phyloP scores from a whole-genome alignment of 805 yeast species.

The Saturnispora ahearnii region DNA sequence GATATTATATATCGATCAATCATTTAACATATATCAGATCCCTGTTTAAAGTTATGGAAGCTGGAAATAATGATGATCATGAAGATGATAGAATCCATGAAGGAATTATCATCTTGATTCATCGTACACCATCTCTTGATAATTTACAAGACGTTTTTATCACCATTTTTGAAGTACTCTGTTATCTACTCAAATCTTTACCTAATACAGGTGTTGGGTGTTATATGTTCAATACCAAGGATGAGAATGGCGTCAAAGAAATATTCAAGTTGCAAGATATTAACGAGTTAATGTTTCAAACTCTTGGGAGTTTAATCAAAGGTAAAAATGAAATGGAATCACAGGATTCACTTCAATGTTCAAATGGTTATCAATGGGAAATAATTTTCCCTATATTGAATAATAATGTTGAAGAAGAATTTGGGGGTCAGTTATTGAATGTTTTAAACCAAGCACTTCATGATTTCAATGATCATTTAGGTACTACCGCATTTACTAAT shows the following conservation, averaged over 20 bases:
- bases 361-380: conserved; percentile 9
- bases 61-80: not conserved
- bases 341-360: conserved; percentile 4
- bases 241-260: conserved; percentile 35
- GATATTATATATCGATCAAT: not conserved
- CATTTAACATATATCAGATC: not conserved
- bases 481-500: conserved; percentile 39
- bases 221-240: conserved; percentile 44
- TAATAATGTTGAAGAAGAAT: conserved; percentile 16
- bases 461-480: conserved; percentile 38
- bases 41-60: not conserved
- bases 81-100: conserved; percentile 45
- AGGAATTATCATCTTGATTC: conserved; percentile 56
- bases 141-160: conserved; percentile 38
- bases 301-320: conserved; percentile 37
- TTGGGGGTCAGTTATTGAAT: conserved; percentile 30
- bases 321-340: conserved; percentile 4
- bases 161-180: conserved; percentile 52
- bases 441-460: conserved; percentile 46
- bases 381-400: conserved; percentile 25
- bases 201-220: conserved; percentile 74
- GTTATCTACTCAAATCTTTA: conserved; percentile 52
- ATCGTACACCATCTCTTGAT: conserved; percentile 39
- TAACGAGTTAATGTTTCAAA: conserved; percentile 49
- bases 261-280: conserved; percentile 47